Evolutionary conservation across 2,329 filamentous ascomycete genomes (phyloP), one percentile per base, ranked within the genome.

Genomic region (Paradendryphiella salina): DNA sequence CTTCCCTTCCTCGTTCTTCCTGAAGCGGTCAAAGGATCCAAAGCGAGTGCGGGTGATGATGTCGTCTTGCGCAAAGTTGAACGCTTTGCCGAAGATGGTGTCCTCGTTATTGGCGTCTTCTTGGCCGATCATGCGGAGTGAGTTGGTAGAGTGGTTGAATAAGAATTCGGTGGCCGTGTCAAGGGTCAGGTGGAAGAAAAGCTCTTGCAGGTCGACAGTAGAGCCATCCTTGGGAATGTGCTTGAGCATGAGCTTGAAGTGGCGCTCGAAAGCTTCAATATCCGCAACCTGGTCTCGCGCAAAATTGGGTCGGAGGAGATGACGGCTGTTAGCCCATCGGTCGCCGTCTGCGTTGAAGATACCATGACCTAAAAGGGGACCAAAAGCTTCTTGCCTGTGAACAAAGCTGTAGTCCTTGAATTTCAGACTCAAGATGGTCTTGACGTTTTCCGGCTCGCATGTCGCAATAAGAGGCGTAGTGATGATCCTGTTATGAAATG

Each of bases 161-260:
- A 79, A 67, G 52, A 80, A 79, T 35, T 79, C 77, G 2, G 76
- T 78, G 0, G 77, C 76, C n/a, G 75, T 72, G 54, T 80, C 78
- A 48, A 80, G 75, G 1, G 78, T 80, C 9, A 79, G 53, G n/a
- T 72, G 66, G 69, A 79, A 79, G 67, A 80, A 79, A 11, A 79
- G 69, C 9, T 64, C 60, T 37, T 74, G 72, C 4, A 75, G 48
- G 49, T 75, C 72, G 17, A 73, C 60, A 3, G 71, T 71, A 11
- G 75, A 55, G 21, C 71, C 71, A 70, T 38, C 85, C 79, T 50
- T 82, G 73, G 84, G 83, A 7, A 90, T 77, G 17, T 79, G 77
- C n/a, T 77, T 74, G 20, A 88, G 75, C 49, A 90, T 73, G 20
- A 80, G 75, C 26, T 76, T 69, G 13, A 86, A 76, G 71, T 88